phyloP scores from a whole-genome alignment of 169 alveolate species.

The Plasmodium gonderi region DNA sequence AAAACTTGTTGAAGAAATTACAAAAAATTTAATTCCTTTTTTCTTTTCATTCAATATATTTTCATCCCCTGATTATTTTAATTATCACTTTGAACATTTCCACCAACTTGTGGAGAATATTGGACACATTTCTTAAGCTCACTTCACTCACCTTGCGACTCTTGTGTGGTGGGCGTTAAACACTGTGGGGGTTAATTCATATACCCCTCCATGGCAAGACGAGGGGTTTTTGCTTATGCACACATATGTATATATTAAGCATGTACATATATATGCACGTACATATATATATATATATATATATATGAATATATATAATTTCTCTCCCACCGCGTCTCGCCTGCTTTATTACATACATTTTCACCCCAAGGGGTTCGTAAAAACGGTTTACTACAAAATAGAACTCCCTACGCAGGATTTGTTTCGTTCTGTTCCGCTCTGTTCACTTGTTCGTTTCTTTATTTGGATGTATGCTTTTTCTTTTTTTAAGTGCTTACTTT shows the following conservation, averaged over 20 bases:
- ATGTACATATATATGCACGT: background rate
- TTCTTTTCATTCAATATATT: conserved; percentile 42
- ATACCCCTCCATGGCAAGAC: too few species aligned
- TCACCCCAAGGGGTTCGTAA: background rate
- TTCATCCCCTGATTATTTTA: conserved; percentile 69
- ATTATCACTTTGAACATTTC: conserved; percentile 62
- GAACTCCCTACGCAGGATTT: too few species aligned
- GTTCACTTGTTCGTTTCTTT: background rate
- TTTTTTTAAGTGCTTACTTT: background rate
- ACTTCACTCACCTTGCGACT: background rate
- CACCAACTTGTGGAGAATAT: background rate
- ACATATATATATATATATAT: background rate
- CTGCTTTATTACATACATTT: background rate
- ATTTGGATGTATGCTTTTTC: background rate
- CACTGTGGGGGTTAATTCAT: too few species aligned
- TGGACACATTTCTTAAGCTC: background rate
- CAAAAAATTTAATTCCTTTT: conserved; percentile 60
- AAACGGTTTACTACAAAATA: background rate
- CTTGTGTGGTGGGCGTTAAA: background rate
- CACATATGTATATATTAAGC: too few species aligned
- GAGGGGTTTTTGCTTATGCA: too few species aligned
- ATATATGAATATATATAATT: background rate
- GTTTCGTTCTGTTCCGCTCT: too few species aligned
- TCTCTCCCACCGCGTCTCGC: background rate
- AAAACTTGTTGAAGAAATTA: conserved; percentile 34